These are phyloP conservation scores for Syncephalastrum monosporum DNA, from an alignment of 371 early-diverging fungal genomes.

Conservation along the genomic window DNA sequence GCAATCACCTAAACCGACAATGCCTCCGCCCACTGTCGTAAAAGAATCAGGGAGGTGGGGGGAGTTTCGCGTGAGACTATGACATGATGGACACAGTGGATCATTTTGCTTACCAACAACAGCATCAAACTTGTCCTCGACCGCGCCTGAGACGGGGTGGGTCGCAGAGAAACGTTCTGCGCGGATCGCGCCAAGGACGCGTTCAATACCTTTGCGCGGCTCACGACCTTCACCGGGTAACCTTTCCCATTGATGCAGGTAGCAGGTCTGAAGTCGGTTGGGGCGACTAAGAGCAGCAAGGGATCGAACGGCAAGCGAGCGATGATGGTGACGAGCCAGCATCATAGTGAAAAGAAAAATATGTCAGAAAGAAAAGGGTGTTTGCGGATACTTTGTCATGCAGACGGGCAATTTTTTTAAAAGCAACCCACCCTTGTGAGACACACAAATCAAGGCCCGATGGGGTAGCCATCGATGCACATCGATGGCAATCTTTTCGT, in stretches of 20 bases:
- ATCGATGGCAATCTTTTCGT: no score
- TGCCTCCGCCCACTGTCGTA: constrained; percentile 41
- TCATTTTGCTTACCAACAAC: constrained; percentile 17
- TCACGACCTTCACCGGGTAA: constrained; percentile 34
- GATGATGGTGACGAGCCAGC: no score
- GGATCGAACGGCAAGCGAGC: no score
- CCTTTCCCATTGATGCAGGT: constrained; percentile 25
- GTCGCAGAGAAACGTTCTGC: constrained; percentile 24
- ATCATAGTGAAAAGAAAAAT: no score
- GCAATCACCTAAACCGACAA: constrained; percentile 31
- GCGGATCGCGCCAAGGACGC: constrained; percentile 26
- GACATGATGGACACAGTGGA: not conserved
- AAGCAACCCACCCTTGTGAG: no score
- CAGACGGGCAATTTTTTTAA: no score
- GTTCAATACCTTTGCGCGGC: constrained; percentile 24
- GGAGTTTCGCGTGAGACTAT: not conserved
- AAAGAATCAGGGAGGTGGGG: not conserved
- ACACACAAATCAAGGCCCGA: no score
- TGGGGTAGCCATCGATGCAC: no score
- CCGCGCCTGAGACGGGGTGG: constrained; percentile 13
- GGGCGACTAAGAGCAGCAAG: no score
- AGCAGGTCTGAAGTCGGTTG: no score
- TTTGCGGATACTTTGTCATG: no score
- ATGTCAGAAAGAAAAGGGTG: no score
- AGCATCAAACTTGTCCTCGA: constrained; percentile 32